phyloP scores from a whole-genome alignment of 2,329 filamentous ascomycete species.

The Colletotrichum sojae region DNA sequence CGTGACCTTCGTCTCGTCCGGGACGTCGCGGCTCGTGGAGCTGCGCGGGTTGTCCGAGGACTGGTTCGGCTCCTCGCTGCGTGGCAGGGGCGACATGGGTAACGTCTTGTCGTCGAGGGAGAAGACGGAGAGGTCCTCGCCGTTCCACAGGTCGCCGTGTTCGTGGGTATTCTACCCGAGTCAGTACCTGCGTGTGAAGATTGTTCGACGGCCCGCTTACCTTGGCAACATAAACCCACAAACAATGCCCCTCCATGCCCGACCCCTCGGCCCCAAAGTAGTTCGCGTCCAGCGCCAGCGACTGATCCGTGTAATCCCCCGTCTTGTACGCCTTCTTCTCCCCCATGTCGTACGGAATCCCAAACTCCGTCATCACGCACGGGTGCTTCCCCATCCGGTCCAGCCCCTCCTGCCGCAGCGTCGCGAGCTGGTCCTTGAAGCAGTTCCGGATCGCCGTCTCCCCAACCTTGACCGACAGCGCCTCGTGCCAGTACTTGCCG shows the following conservation, averaged over 20 bases:
- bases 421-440: conserved; percentile 87
- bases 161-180: conserved; percentile 81
- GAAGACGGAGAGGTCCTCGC: conserved; percentile 93
- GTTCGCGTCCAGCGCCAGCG: conserved; percentile 94
- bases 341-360: conserved; percentile 99
- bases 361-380: conserved; percentile 93
- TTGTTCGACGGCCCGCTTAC: conserved; percentile 57
- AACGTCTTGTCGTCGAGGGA: conserved; percentile 84
- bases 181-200: conserved; percentile 4
- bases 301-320: conserved; percentile 94
- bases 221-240: conserved; percentile 88
- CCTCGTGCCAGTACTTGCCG: conserved; percentile 88
- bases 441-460: conserved; percentile 96
- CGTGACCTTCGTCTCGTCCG: conserved; percentile 73
- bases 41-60: conserved; percentile 30
- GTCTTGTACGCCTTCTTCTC: conserved; percentile 95
- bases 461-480: conserved; percentile 92
- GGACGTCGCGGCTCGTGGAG: conserved; percentile 53
- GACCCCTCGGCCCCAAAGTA: conserved; percentile 93
- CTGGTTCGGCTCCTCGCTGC: conserved; percentile 52
- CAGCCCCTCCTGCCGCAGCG: conserved; percentile 87
- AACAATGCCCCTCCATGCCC: conserved; percentile 84
- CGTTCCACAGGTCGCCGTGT: conserved; percentile 96
- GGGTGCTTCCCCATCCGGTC: conserved; percentile 91
- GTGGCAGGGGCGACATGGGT: conserved; percentile 66